Evolutionary conservation across 805 yeast genomes (phyloP).

Genomic region (Sungouiella blattae): DNA sequence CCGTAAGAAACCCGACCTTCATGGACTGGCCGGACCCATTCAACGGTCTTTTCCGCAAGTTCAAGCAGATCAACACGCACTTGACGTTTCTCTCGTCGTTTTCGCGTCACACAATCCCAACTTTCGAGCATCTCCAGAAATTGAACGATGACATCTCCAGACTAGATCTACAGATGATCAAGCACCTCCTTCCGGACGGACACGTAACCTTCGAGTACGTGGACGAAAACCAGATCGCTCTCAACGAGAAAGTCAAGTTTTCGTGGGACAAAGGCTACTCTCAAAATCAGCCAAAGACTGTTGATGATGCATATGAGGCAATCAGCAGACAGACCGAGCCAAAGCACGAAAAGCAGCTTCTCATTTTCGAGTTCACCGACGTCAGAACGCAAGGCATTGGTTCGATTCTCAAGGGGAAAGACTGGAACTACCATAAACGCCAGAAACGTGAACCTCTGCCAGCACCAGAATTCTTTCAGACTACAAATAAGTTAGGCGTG

Average conservation of each 20-base stretch:
- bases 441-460: slow-evolving; percentile 8
- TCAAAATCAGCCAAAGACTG: slow-evolving; percentile 26
- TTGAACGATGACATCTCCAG: slow-evolving; percentile 29
- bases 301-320: slow-evolving; percentile 54
- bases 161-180: slow-evolving; percentile 63
- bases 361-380: slow-evolving; percentile 77
- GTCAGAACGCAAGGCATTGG: slow-evolving; percentile 52
- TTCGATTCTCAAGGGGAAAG: slow-evolving; percentile 22
- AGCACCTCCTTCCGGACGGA: slow-evolving; percentile 62
- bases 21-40: slow-evolving; percentile 3
- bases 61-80: slow-evolving; percentile 26
- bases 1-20: no score
- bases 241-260: slow-evolving; percentile 42
- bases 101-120: slow-evolving; percentile 19
- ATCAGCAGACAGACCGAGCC: slow-evolving; percentile 51
- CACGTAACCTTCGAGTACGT: slow-evolving; percentile 65
- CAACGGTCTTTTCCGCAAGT: slow-evolving; percentile 5
- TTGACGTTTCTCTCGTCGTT: slow-evolving; percentile 30
- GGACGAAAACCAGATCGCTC: slow-evolving; percentile 65
- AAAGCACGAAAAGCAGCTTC: slow-evolving; percentile 43
- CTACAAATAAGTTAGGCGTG: slow-evolving; percentile 13
- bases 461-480: slow-evolving; percentile 1
- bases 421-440: slow-evolving; percentile 6
- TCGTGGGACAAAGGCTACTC: slow-evolving; percentile 34
- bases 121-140: slow-evolving; percentile 31